Evolutionary conservation across 768 basidiomycete genomes (phyloP), one percentile per base, ranked within the genome.

Genomic region (Collybia nuda): DNA sequence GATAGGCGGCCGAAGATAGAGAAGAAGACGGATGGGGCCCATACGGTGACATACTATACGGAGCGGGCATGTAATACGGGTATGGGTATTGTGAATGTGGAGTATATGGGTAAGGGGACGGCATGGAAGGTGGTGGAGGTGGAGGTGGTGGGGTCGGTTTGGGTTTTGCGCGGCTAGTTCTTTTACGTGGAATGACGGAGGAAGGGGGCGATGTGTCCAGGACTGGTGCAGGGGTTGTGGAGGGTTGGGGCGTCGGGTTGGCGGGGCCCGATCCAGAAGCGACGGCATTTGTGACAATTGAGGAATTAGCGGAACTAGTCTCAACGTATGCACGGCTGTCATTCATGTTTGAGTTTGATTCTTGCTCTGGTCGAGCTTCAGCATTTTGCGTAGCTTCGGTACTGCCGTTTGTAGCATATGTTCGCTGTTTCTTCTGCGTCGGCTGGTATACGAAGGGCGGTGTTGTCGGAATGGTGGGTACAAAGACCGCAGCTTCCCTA

Each of bases 11-110:
- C 15, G 26, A 18, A 35, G 44, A 23, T 37, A 51, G 22, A 17
- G 17, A 37, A 17, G 17, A 37, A n/a, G 47, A 17, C 15, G 46
- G 14, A 15, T 14, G 17, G 5, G 48, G 23, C 11, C 32, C 28
- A 28, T 56, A 57, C 6, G 59, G 62, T 12, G 67, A 60, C 52
- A 69, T 57, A n/a, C 61, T 47, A 53, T 66, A 70, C 1, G 73
- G 67, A 9, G 66, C 66, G 58, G 32, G 9, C 32, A 70, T 58
- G 50, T 73, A 75, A 57, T 71, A 76, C 7, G 72, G 69, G 24
- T 66, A 61, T 19, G 66, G 58, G 36, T 63, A 48, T 37, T 59
- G 58, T 21, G 61, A 49, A 8, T 57, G 44, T 19, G 62, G 50
- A 8, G 48, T 26, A 7, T 51, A 56, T 18, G 54, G 40, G 40